Conservation (phyloP, 257 asterid species). For the Linaria vulgaris region DNA sequence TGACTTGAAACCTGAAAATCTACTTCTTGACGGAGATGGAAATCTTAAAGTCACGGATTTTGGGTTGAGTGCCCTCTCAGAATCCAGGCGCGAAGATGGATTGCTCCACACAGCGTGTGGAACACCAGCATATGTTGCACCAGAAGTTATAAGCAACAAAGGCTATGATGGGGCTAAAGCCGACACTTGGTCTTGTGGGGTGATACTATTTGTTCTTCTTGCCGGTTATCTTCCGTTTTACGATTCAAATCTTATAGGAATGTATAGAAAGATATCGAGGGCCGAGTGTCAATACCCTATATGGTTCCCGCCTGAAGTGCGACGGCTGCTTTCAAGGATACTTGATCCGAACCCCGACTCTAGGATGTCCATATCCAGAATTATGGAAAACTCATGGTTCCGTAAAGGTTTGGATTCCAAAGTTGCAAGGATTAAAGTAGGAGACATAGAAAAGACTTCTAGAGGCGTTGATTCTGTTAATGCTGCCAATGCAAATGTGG, state of each 20-base stretch:
- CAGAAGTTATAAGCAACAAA: slow-evolving; percentile 59
- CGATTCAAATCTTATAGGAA: slow-evolving; percentile 55
- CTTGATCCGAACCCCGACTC: slow-evolving; percentile 72
- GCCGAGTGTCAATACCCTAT: slow-evolving; percentile 58
- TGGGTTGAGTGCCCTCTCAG: slow-evolving; percentile 65
- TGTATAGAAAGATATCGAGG: slow-evolving; percentile 62
- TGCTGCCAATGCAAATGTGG: slow-evolving; percentile 24
- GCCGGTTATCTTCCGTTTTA: slow-evolving; percentile 74
- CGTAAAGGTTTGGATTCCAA: slow-evolving; percentile 40
- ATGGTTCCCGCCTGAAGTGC: slow-evolving; percentile 59
- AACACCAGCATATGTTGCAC: slow-evolving; percentile 82
- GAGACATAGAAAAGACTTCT: slow-evolving; percentile 24
- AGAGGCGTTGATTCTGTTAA: slow-evolving; percentile 19
- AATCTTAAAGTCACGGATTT: slow-evolving; percentile 73
- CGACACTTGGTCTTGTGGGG: slow-evolving; percentile 87
- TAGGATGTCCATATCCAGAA: slow-evolving; percentile 49
- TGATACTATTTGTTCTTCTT: slow-evolving; percentile 61
- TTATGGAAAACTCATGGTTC: slow-evolving; percentile 73
- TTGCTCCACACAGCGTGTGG: slow-evolving; percentile 82
- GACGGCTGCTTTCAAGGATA: slow-evolving; percentile 48
- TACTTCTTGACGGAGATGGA: slow-evolving; percentile 67
- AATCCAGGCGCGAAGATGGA: slow-evolving; percentile 63
- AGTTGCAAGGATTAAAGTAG: slow-evolving; percentile 5
- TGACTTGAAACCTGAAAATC: slow-evolving; percentile 74
- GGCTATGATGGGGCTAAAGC: slow-evolving; percentile 78